These are phyloP conservation scores for Codiaeum variegatum DNA, from an alignment of 441 rosid genomes.

Conservation along the genomic window DNA sequence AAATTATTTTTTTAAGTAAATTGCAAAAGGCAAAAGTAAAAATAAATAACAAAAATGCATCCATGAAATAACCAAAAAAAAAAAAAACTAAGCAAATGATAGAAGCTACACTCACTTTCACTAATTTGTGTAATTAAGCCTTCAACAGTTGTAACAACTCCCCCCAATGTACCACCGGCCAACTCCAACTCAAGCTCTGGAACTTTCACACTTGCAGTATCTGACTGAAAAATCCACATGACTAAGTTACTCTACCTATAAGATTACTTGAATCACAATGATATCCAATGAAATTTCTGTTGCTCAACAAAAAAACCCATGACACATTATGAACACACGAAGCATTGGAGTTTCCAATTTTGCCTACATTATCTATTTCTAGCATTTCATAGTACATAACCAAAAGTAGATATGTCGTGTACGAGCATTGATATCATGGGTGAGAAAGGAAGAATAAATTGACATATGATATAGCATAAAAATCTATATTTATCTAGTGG, in stretches of 20 bases:
- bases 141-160: slow-evolving; percentile 89
- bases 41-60: not conserved
- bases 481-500: too few relatives aligned
- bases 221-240: slow-evolving; percentile 53
- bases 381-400: too few relatives aligned
- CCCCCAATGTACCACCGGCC: slow-evolving; percentile 88
- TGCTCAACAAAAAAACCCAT: too few relatives aligned
- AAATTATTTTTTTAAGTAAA: not conserved
- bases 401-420: too few relatives aligned
- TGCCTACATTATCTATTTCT: too few relatives aligned
- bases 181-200: slow-evolving; percentile 94
- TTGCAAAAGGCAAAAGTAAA: not conserved
- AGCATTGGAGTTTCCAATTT: too few relatives aligned
- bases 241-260: not conserved
- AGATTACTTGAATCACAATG: too few relatives aligned
- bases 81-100: not conserved
- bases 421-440: too few relatives aligned
- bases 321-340: too few relatives aligned
- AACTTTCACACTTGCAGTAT: slow-evolving; percentile 73
- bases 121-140: slow-evolving; percentile 90
- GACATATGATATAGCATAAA: too few relatives aligned
- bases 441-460: too few relatives aligned
- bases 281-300: too few relatives aligned
- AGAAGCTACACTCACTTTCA: slow-evolving; percentile 64
- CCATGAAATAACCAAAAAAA: not conserved